Percentiles rank a stretch among this genome's conserved stretches.
phyloP scores from a whole-genome alignment of 305 asterid species.

The Solanum hybrid region DNA sequence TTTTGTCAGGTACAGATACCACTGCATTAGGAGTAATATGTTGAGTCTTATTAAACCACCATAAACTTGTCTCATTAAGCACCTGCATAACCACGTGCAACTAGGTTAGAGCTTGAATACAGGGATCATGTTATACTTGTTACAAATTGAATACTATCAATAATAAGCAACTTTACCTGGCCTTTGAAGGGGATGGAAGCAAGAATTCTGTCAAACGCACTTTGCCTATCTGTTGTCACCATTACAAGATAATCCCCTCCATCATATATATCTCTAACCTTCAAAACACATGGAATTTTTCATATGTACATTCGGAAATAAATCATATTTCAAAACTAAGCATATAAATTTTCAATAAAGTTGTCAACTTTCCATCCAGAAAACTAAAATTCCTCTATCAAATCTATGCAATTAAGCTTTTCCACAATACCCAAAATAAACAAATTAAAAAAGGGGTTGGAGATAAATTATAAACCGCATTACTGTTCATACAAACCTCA shows the following conservation, averaged over 20 bases:
- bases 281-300: conserved; percentile 18
- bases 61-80: conserved; percentile 88
- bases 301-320: not conserved
- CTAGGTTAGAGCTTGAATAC: not conserved
- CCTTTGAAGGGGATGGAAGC: conserved; percentile 97
- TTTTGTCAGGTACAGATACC: conserved; percentile 72
- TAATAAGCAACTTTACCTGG: conserved; percentile 35
- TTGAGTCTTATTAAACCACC: conserved; percentile 87
- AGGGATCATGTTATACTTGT: not conserved
- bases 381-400: not conserved
- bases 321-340: not conserved
- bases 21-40: conserved; percentile 87
- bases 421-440: not conserved
- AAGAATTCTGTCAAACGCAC: conserved; percentile 91
- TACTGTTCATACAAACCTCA: not conserved
- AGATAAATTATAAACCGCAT: not conserved
- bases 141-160: not conserved
- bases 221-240: conserved; percentile 88
- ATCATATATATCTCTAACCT: conserved; percentile 88
- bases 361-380: not conserved
- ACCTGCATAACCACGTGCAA: conserved; percentile 34
- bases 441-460: not conserved
- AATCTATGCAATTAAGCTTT: not conserved
- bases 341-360: not conserved
- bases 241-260: conserved; percentile 71